Evolutionary conservation across 768 basidiomycete species (phyloP).

Genomic region (Pisolithus marmoratus): DNA sequence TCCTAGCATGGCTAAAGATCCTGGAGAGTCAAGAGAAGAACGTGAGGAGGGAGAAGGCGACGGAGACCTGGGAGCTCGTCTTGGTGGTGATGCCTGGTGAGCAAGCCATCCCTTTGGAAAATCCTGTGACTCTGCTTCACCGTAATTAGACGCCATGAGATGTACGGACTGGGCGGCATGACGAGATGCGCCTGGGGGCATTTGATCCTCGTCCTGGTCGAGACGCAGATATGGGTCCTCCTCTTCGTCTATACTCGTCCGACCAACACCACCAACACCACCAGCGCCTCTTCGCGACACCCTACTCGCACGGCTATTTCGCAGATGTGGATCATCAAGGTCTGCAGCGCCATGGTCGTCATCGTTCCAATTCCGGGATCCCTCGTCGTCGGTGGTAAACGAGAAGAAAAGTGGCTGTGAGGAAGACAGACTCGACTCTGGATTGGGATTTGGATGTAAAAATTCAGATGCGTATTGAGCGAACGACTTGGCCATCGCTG

Average conservation of each 20-base stretch:
- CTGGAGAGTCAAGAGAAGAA: constrained; percentile 25
- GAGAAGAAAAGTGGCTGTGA: constrained; percentile 85
- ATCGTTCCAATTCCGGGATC: constrained; percentile 43
- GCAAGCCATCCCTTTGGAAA: constrained; percentile 62
- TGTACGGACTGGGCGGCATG: constrained; percentile 33
- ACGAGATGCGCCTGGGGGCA: constrained; percentile 32
- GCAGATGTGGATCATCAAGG: constrained; percentile 71
- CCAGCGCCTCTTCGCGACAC: constrained; percentile 23
- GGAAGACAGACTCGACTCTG: constrained; percentile 50
- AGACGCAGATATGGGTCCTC: constrained; percentile 76
- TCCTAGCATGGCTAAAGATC: constrained; percentile 33
- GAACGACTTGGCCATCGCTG: constrained; percentile 60
- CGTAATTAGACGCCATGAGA: constrained; percentile 30
- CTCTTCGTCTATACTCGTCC: constrained; percentile 38
- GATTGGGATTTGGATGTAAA: constrained; percentile 40
- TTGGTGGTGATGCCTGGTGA: constrained; percentile 64
- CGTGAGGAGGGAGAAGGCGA: constrained; percentile 32
- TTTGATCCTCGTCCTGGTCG: constrained; percentile 67
- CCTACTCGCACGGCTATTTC: constrained; percentile 29
- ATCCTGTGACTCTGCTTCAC: constrained; percentile 34
- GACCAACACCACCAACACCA: constrained; percentile 22
- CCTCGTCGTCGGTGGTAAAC: constrained; percentile 76
- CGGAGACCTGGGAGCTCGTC: constrained; percentile 32
- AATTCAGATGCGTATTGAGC: constrained; percentile 81
- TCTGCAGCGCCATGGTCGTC: constrained; percentile 58